These are phyloP conservation scores for Geoglossum cookeanum DNA, from an alignment of 2,329 filamentous ascomycete species.

Conservation along the genomic window DNA sequence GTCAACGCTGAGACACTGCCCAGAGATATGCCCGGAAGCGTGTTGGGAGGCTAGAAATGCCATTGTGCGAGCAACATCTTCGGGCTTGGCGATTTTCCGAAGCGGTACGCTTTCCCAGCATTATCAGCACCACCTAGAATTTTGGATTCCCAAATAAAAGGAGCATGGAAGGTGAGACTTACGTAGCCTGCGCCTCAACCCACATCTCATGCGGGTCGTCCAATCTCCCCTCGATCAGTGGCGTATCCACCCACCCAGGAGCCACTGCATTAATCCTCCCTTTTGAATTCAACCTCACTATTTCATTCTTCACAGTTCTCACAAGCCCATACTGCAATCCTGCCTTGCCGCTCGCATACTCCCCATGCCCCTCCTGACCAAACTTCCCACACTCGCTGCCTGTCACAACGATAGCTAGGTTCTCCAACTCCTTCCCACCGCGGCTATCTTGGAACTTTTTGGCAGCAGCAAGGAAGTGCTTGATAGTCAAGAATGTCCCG, in stretches of 20 bases:
- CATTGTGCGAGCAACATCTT: constrained; percentile 29
- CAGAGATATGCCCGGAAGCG: constrained; percentile 34
- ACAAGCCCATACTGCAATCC: constrained; percentile 34
- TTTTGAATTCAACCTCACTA: constrained; percentile 29
- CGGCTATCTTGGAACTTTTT: constrained; percentile 20
- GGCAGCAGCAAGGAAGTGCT: constrained; percentile 31
- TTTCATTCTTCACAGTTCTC: constrained; percentile 34
- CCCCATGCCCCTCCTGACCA: constrained; percentile 29
- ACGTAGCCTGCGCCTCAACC: constrained; percentile 29
- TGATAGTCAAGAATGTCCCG: constrained; percentile 35
- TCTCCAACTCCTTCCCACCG: constrained; percentile 23
- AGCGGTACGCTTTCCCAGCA: constrained; percentile 19
- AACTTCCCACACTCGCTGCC: constrained; percentile 34
- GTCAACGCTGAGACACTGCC: constrained; percentile 32
- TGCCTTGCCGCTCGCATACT: constrained; percentile 32
- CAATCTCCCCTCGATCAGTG: constrained; percentile 28
- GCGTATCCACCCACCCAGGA: constrained; percentile 29
- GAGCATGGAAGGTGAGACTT: background rate
- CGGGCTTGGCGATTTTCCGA: constrained; percentile 28
- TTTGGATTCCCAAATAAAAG: background rate
- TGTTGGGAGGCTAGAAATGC: constrained; percentile 31
- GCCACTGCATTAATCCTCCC: constrained; percentile 34
- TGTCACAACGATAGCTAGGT: constrained; percentile 33
- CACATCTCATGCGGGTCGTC: constrained; percentile 31
- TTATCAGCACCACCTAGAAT: background rate